Conservation (phyloP, 805 yeast species). For the Hanseniaspora jakobsenii region DNA sequence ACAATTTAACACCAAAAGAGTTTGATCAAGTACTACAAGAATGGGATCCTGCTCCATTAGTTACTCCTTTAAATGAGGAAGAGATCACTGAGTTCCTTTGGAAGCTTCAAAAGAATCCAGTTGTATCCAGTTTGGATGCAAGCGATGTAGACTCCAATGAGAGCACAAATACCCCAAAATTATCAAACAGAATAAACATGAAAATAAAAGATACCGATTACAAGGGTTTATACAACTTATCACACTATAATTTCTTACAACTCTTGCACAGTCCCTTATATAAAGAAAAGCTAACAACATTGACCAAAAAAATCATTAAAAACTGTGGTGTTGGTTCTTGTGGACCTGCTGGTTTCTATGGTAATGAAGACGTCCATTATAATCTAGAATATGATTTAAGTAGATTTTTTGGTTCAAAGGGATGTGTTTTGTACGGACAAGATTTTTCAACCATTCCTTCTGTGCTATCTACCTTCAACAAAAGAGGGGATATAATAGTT, state of each 20-base stretch:
- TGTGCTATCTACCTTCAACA: conserved; percentile 83
- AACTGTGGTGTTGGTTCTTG: conserved; percentile 92
- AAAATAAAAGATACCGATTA: background rate
- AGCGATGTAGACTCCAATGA: too few species aligned
- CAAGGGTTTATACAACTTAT: conserved; percentile 45
- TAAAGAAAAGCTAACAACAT: conserved; percentile 26
- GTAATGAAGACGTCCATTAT: conserved; percentile 84
- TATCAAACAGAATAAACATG: conserved; percentile 19
- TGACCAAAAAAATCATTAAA: conserved; percentile 38
- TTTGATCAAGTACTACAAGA: conserved; percentile 74
- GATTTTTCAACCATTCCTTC: conserved; percentile 79
- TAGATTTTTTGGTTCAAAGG: conserved; percentile 61
- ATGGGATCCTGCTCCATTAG: conserved; percentile 86
- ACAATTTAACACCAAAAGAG: conserved; percentile 42
- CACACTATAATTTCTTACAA: conserved; percentile 60
- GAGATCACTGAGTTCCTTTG: conserved; percentile 36
- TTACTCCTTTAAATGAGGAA: conserved; percentile 34
- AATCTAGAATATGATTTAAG: conserved; percentile 67
- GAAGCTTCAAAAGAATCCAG: conserved; percentile 34
- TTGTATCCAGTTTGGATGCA: conserved; percentile 17
- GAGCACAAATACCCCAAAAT: too few species aligned
- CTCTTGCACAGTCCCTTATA: conserved; percentile 41
- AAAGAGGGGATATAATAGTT: conserved; percentile 85
- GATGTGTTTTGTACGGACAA: conserved; percentile 81
- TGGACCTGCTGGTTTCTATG: conserved; percentile 96